These are phyloP conservation scores for Luvunga scandens DNA, from an alignment of 345 rosid genomes.

Conservation along the genomic window DNA sequence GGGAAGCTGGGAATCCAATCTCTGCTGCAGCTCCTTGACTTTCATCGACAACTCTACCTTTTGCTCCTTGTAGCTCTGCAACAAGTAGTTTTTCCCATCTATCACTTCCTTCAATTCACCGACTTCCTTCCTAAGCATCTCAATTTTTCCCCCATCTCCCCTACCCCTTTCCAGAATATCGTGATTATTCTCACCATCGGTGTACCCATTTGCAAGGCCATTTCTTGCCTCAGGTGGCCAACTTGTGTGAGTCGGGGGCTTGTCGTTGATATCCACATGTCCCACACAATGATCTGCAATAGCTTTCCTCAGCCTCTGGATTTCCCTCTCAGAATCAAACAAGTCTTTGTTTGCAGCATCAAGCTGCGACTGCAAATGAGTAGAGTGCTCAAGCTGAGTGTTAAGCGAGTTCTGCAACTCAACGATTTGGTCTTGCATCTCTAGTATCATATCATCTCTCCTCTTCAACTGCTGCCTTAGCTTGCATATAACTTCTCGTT, in stretches of 20 bases:
- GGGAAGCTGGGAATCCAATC: slow-evolving; percentile 87
- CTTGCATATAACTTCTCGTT: slow-evolving; percentile 90
- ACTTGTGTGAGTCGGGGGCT: slow-evolving; percentile 23
- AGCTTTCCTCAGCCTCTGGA: slow-evolving; percentile 82
- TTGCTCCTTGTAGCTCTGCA: slow-evolving; percentile 84
- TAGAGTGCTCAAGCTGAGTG: slow-evolving; percentile 61
- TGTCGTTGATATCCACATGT: slow-evolving; percentile 36
- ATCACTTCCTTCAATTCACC: slow-evolving; percentile 82
- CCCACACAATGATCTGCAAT: slow-evolving; percentile 81
- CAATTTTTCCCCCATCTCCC: slow-evolving; percentile 54
- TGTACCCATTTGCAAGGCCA: slow-evolving; percentile 58
- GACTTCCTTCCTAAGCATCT: slow-evolving; percentile 80
- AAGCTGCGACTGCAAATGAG: slow-evolving; percentile 70
- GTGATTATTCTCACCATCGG: slow-evolving; percentile 40
- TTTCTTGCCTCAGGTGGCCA: slow-evolving; percentile 53
- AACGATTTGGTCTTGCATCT: slow-evolving; percentile 91
- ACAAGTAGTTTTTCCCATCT: slow-evolving; percentile 83
- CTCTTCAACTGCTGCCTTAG: slow-evolving; percentile 91
- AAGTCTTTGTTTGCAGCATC: slow-evolving; percentile 72
- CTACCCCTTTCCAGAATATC: slow-evolving; percentile 45
- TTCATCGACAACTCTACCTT: slow-evolving; percentile 74
- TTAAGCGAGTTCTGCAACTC: slow-evolving; percentile 68
- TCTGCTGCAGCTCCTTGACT: slow-evolving; percentile 77
- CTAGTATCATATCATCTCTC: slow-evolving; percentile 89
- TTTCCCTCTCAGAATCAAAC: slow-evolving; percentile 77